These are phyloP conservation scores for Colletotrichum acutatum DNA, from an alignment of 2,329 filamentous ascomycete species.

Conservation along the genomic window DNA sequence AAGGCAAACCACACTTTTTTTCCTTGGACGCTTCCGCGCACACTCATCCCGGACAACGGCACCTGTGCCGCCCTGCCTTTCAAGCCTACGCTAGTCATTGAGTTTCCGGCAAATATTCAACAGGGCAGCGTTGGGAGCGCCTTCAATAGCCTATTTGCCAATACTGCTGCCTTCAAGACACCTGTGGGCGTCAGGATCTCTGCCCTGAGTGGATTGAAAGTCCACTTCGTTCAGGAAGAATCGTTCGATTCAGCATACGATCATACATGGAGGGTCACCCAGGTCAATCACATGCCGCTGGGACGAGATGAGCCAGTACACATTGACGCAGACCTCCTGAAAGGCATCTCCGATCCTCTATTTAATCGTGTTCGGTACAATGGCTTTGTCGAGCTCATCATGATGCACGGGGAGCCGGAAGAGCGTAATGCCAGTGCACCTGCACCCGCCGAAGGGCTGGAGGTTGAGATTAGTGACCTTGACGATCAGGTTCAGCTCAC, in stretches of 20 bases:
- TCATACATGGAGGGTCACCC: conserved; percentile 76
- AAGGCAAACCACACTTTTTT: conserved; percentile 86
- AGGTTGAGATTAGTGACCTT: conserved; percentile 32
- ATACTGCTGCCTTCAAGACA: conserved; percentile 38
- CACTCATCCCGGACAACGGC: conserved; percentile 80
- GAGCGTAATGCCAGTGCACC: conserved; percentile 41
- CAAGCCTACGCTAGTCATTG: conserved; percentile 75
- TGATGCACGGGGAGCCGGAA: conserved; percentile 59
- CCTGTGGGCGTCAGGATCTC: conserved; percentile 42
- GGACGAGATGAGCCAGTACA: conserved; percentile 90
- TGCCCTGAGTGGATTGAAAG: conserved; percentile 65
- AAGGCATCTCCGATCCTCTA: conserved; percentile 82
- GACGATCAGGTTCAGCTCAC: conserved; percentile 31
- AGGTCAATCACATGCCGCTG: conserved; percentile 82
- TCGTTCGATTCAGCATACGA: conserved; percentile 49
- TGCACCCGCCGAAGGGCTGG: conserved; percentile 7
- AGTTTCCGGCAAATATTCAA: conserved; percentile 66
- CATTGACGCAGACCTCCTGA: conserved; percentile 79
- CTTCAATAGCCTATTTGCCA: conserved; percentile 59
- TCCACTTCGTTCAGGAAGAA: conserved; percentile 76
- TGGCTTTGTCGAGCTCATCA: conserved; percentile 77
- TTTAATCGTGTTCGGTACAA: conserved; percentile 83
- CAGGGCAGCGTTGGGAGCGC: conserved; percentile 41
- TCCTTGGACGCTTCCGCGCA: conserved; percentile 88
- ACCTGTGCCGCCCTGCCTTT: conserved; percentile 79